A percentile compares a stretch with the other conserved stretches of the same genome.
Conservation (phyloP, 192 early-diverging fungal genomes). For the Entomortierella chlamydospora region DNA sequence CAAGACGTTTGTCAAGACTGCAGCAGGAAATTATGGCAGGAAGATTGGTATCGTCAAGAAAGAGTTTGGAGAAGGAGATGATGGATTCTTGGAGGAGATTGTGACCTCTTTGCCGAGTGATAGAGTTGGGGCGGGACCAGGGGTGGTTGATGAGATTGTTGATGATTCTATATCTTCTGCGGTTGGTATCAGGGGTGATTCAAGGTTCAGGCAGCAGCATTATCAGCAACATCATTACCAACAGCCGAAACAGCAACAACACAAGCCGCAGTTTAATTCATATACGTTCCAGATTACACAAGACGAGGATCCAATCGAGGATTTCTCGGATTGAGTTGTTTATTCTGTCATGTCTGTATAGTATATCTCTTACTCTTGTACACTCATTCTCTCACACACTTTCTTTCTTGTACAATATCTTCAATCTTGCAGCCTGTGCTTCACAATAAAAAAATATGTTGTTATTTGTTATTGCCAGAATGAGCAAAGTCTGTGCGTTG, state of each 20-base stretch:
- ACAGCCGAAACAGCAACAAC: background rate
- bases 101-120: background rate
- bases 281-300: background rate
- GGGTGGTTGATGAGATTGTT: background rate
- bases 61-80: slow-evolving; percentile 53
- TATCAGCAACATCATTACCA: slow-evolving; percentile 5
- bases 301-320: slow-evolving; percentile 48
- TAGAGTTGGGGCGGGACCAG: background rate
- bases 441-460: too few relatives aligned
- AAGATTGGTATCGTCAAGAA: slow-evolving; percentile 6
- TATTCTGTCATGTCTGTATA: background rate
- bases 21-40: slow-evolving; percentile 27
- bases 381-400: too few relatives aligned
- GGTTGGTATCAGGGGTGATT: background rate
- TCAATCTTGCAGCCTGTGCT: too few relatives aligned
- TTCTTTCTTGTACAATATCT: background rate
- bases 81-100: slow-evolving; percentile 36
- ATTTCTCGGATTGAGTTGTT: slow-evolving; percentile 35
- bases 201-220: background rate
- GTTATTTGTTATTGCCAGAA: too few relatives aligned
- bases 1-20: slow-evolving; percentile 30
- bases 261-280: background rate
- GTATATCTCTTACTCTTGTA: background rate
- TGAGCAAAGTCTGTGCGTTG: too few relatives aligned
- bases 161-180: background rate